Base-by-base conservation (phyloP, 257 asterid species). In the Apocynum venetum region DNA sequence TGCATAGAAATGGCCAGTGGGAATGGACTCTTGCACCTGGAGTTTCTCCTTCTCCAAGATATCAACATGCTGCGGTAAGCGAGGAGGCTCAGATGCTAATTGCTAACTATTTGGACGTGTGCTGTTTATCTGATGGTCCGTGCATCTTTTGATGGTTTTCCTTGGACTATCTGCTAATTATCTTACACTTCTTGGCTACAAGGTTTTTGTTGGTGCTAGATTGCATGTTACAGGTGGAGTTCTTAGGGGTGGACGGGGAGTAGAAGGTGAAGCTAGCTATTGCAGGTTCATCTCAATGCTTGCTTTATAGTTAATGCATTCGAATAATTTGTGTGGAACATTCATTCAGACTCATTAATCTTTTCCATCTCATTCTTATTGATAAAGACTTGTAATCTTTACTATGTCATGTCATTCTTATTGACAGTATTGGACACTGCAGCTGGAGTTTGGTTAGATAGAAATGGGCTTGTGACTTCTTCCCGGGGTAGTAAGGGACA, bases 11-110 rank as follows among this genome's bases (percentile, higher is more conserved):
- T 88, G 99, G 97, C 57, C 86, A 87, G 74, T 96, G 99, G 99
- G 99, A 93, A 80, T 96, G 99, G 99, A 96, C 99, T 82, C 97
- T 89, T 78, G 98, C 99, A 68, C 99, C 99, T 40, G 99, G 99
- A 79, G 96, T 95, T 65, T 91, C 98, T 76, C 98, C 99, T 82
- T 90, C 99, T 2, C 83, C 97, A 38, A 91, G 98, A 82, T 93
- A 95, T 88, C 97, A 95, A 82, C 99, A 95, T 91, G 99, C 99
- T 63, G 89, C 98, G 84, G 98, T 95, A 86, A 89, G 97, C 85
- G 70, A 76, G 72, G 11, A 12, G 75, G 35, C 15, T n/a, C 15
- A 43, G 13, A 20, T 67, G 51, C 72, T 67, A 17, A n/a, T 59
- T 43, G 40, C 57, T 59, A 20, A 74, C 11, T 40, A 12, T 25